These are phyloP conservation scores for Eucalyptus sideroxylon DNA, from an alignment of 345 rosid species.

Conservation along the genomic window DNA sequence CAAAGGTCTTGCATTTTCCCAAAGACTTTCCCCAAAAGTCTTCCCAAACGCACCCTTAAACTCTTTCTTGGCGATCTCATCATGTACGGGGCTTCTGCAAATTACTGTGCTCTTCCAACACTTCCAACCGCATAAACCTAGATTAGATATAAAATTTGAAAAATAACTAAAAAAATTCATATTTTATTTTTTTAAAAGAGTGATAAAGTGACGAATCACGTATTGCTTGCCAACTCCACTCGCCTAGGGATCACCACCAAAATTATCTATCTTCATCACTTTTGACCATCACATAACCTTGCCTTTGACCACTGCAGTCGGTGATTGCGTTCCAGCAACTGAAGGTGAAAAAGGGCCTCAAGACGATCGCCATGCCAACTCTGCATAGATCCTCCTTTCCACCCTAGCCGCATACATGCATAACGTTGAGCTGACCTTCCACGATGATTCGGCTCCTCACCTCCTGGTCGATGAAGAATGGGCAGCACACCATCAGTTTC, in stretches of 20 bases:
- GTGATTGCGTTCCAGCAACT: neutral
- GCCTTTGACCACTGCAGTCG: neutral
- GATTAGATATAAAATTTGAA: neutral
- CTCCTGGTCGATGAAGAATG: neutral
- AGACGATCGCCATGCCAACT: neutral
- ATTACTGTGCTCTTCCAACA: fast-evolving
- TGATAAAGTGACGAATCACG: fast-evolving
- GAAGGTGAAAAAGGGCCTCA: neutral
- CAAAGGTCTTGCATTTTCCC: too few relatives aligned
- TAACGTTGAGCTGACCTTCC: neutral
- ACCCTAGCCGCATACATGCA: neutral
- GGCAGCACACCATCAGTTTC: neutral
- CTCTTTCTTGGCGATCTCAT: fast-evolving
- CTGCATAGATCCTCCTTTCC: neutral
- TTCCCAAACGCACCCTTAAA: too few relatives aligned
- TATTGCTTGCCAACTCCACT: neutral
- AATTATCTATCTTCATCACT: neutral
- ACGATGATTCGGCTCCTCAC: neutral
- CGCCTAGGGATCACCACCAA: fast-evolving
- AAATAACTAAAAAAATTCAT: too few relatives aligned
- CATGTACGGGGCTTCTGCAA: too few relatives aligned
- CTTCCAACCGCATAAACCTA: fast-evolving
- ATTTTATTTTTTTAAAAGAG: neutral
- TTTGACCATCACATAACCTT: too few relatives aligned
- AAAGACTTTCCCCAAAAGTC: too few relatives aligned